Evolutionary conservation across 2,329 filamentous ascomycete species (phyloP).

Genomic region (Aspergillus calidoustus): DNA sequence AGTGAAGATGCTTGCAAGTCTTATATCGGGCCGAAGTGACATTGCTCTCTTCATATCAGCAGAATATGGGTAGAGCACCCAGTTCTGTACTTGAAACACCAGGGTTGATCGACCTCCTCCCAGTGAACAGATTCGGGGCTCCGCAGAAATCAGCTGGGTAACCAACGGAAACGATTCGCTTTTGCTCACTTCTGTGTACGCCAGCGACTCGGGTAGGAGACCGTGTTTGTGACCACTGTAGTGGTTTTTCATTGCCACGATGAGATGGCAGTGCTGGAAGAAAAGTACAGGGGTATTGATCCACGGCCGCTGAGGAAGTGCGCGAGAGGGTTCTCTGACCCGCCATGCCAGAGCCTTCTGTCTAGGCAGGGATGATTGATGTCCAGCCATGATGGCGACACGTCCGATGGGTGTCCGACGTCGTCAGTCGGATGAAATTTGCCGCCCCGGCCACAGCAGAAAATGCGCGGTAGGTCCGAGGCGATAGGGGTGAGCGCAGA

Average conservation of each 20-base stretch:
- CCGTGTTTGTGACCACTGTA: constrained; percentile 2
- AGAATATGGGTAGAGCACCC: background rate
- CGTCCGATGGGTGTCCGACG: background rate
- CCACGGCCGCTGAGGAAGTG: background rate
- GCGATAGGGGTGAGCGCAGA: background rate
- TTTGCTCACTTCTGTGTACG: background rate
- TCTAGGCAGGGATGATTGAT: background rate
- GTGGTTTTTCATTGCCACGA: background rate
- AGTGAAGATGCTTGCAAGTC: too few relatives aligned
- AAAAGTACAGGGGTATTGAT: background rate
- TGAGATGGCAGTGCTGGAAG: background rate
- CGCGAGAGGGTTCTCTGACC: background rate
- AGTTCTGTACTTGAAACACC: constrained; percentile 1
- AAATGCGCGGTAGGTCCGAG: constrained; percentile 2
- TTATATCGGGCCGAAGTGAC: background rate
- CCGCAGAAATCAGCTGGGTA: background rate
- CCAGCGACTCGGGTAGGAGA: background rate
- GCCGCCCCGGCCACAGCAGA: background rate
- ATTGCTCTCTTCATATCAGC: background rate
- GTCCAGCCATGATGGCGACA: background rate
- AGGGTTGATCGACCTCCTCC: background rate
- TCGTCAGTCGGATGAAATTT: background rate
- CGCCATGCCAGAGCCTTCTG: background rate
- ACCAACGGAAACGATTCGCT: background rate
- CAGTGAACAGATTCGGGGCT: background rate